phyloP scores from a whole-genome alignment of 352 stramenopile genomes.

The Globisporangium nagaii region DNA sequence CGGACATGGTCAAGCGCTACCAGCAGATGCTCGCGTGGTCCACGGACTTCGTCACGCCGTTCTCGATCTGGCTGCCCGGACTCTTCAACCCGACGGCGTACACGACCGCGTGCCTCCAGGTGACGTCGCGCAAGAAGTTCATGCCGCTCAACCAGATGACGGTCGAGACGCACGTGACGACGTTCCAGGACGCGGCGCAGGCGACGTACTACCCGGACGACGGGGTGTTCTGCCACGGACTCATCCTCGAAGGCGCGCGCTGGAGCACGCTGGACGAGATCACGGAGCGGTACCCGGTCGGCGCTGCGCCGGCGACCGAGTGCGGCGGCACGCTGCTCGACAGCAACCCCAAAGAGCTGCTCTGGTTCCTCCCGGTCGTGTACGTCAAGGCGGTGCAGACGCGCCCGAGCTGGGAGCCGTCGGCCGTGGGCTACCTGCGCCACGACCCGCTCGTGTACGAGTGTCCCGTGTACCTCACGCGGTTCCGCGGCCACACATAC shows the following conservation, averaged over 20 bases:
- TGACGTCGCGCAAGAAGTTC: constrained; percentile 90
- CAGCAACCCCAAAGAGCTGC: constrained; percentile 94
- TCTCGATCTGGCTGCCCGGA: constrained; percentile 93
- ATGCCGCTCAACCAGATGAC: constrained; percentile 95
- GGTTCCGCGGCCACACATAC: constrained; percentile 95
- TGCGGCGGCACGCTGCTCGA: constrained; percentile 90
- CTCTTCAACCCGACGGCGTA: constrained; percentile 96
- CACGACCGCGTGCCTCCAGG: constrained; percentile 94
- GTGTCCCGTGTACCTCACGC: constrained; percentile 96
- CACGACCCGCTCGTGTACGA: constrained; percentile 92
- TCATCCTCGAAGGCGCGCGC: constrained; percentile 95
- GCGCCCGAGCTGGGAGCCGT: constrained; percentile 91
- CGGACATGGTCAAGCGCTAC: constrained; percentile 91
- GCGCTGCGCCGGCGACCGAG: constrained; percentile 72
- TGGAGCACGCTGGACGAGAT: constrained; percentile 90
- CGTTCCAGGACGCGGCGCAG: constrained; percentile 82
- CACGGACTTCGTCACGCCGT: constrained; percentile 89
- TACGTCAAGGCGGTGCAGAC: constrained; percentile 96
- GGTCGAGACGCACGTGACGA: constrained; percentile 95
- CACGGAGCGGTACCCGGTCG: constrained; percentile 83
- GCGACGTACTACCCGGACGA: constrained; percentile 84
- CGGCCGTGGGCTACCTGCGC: constrained; percentile 93
- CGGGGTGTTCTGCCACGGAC: constrained; percentile 92
- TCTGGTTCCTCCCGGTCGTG: constrained; percentile 90
- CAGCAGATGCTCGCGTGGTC: constrained; percentile 87